Evolutionary conservation across 2,329 filamentous ascomycete genomes (phyloP), one percentile per base, ranked within the genome.

Genomic region (Lasiodiplodia sp.): DNA sequence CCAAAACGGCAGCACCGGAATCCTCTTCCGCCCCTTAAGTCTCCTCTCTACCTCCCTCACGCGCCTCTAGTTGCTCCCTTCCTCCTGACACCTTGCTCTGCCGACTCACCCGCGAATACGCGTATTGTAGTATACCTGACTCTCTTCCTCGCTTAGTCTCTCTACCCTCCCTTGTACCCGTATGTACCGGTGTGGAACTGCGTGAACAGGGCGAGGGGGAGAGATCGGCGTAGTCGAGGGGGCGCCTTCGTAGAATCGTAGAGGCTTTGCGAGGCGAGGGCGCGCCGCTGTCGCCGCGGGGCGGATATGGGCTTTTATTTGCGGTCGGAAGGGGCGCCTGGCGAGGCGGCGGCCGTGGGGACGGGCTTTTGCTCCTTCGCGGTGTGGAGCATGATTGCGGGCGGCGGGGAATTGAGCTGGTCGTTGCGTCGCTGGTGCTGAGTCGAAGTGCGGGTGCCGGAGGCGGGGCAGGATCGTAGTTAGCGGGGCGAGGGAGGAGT

Each of bases 101-200:
- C 79, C 88, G 86, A 79, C 93, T 97, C 12, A 96, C 93, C 96
- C 96, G 3, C 96, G 84, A 60, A 93, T 93, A 53, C 89, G 79
- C 47, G 88, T 90, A 70, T 86, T 83, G 79, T 85, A 90, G 77
- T 90, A 90, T 2, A 85, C 78, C 79, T 90, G 87, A 72, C 91
- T 94, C 83, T 97, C 94, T 74, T 89, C 91, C 0, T 80, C 75
- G 0, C 83, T 83, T 69, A 97, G 80, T 49, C 93, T 83, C 79
- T 91, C 89, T 0, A 90, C 87, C 5, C 79, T 77, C 1, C 96
- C 96, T 81, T 99, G 96, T 21, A 99, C 90, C 10, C 96, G 85
- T 3, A 99, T 93, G 84, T 98, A 99, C 96, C 96, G 70, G 83
- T 80, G 83, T 97, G 88, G 84, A 98, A 98, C 83, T 98, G 96